Percentiles rank a stretch among this genome's conserved stretches.
These are phyloP conservation scores for Komagataella ulmi DNA, from an alignment of 805 yeast genomes.

Conservation along the genomic window DNA sequence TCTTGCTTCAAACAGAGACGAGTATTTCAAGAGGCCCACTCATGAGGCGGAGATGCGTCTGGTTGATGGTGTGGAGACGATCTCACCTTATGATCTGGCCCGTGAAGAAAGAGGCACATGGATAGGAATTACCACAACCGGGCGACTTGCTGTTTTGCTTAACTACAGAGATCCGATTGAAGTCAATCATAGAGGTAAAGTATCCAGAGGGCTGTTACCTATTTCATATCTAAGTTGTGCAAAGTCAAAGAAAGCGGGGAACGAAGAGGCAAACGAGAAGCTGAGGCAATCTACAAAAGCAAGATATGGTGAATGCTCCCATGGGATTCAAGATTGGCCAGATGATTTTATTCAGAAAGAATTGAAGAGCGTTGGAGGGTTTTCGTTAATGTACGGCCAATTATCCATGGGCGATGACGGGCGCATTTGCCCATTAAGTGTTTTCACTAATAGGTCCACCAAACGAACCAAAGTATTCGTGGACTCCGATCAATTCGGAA, in stretches of 20 bases:
- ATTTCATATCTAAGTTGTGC: conserved; percentile 20
- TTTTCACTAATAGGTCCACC: conserved; percentile 36
- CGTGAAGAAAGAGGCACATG: conserved; percentile 78
- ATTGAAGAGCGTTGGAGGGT: conserved; percentile 41
- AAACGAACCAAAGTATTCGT: conserved; percentile 10
- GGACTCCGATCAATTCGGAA: conserved; percentile 25
- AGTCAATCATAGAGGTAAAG: conserved; percentile 9
- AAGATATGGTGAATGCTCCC: neutral
- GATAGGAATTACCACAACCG: conserved; percentile 54
- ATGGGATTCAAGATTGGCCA: neutral
- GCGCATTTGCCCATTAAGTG: conserved; percentile 21
- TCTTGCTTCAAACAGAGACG: conserved; percentile 78
- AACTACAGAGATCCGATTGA: conserved; percentile 46
- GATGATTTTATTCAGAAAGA: conserved; percentile 7
- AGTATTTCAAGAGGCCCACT: conserved; percentile 65
- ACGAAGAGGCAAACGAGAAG: conserved; percentile 11
- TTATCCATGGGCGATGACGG: conserved; percentile 16
- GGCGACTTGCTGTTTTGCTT: conserved; percentile 59
- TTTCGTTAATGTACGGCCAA: conserved; percentile 44
- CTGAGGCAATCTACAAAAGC: neutral
- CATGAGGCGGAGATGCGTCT: conserved; percentile 30
- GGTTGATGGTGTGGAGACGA: conserved; percentile 16
- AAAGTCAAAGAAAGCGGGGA: conserved; percentile 31
- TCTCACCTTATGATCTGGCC: conserved; percentile 67
- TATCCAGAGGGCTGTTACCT: conserved; percentile 35